phyloP scores from a whole-genome alignment of 2,329 filamentous ascomycete species.

The Aspergillus ibericus region DNA sequence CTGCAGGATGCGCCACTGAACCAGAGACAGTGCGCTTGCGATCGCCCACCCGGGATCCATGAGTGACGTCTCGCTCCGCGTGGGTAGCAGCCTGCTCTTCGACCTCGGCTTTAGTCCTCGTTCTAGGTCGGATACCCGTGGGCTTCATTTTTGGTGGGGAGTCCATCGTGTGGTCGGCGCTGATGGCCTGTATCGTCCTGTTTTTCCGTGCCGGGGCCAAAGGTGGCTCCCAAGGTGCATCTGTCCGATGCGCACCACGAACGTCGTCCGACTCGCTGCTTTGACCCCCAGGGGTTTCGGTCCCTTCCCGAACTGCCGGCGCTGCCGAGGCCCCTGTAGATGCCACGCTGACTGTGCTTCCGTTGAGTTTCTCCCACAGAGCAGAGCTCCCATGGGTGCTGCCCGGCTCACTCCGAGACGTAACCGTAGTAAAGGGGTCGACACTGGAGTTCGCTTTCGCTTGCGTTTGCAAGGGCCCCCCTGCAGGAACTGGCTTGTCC shows the following conservation, averaged over 20 bases:
- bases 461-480: slow-evolving; percentile 38
- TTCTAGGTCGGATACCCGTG: slow-evolving; percentile 43
- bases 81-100: slow-evolving; percentile 42
- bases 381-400: slow-evolving; percentile 44
- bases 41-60: slow-evolving; percentile 51
- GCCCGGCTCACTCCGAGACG: slow-evolving; percentile 35
- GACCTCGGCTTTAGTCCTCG: slow-evolving; percentile 39
- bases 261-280: slow-evolving; percentile 45
- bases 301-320: slow-evolving; percentile 51
- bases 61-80: slow-evolving; percentile 32
- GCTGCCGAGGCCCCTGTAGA: slow-evolving; percentile 28
- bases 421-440: slow-evolving; percentile 45
- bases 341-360: slow-evolving; percentile 45
- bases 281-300: slow-evolving; percentile 63
- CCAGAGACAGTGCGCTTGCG: slow-evolving; percentile 93
- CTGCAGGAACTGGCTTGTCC: slow-evolving; percentile 35
- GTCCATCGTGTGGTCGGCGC: slow-evolving; percentile 54
- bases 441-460: slow-evolving; percentile 36
- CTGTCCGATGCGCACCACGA: slow-evolving; percentile 34
- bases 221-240: slow-evolving; percentile 43
- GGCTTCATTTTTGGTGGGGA: slow-evolving; percentile 66
- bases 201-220: slow-evolving; percentile 51
- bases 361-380: slow-evolving; percentile 52
- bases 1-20: slow-evolving; percentile 57
- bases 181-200: slow-evolving; percentile 55